Conservation (phyloP, 176 grass and related monocot genomes). For the Oryza longistaminata region DNA sequence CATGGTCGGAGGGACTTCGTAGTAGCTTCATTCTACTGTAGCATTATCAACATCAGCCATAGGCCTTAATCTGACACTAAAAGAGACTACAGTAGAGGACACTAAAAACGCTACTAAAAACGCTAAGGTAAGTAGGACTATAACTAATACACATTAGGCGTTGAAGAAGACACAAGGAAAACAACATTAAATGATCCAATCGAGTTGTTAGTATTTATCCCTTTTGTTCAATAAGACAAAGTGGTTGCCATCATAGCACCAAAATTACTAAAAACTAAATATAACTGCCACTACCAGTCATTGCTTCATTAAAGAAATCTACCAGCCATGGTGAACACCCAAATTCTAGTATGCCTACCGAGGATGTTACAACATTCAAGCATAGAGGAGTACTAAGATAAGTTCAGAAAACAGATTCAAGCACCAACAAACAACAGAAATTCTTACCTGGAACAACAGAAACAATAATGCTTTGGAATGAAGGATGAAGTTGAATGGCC, state of each 20-base stretch:
- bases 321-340: constrained; percentile 1
- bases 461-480: not conserved
- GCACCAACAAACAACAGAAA: not conserved
- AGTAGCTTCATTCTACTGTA: not conserved
- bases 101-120: not conserved
- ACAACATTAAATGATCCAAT: constrained; percentile 15
- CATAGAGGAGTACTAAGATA: not conserved
- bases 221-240: constrained; percentile 28
- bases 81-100: constrained; percentile 3
- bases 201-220: constrained; percentile 6
- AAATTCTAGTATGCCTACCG: not conserved
- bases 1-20: not conserved
- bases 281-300: constrained; percentile 4
- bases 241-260: not conserved
- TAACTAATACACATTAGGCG: not conserved
- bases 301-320: not conserved
- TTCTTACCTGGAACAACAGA: not conserved
- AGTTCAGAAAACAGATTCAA: constrained; percentile 12
- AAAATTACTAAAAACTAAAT: constrained; percentile 1
- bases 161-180: constrained; percentile 16
- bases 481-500: constrained; percentile 15
- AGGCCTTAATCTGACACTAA: not conserved
- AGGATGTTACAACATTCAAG: not conserved
- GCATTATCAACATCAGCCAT: not conserved
- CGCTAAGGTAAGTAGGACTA: not conserved